Conservation (phyloP, 139 green algal species). For the Chlamydomonas sp. region DNA sequence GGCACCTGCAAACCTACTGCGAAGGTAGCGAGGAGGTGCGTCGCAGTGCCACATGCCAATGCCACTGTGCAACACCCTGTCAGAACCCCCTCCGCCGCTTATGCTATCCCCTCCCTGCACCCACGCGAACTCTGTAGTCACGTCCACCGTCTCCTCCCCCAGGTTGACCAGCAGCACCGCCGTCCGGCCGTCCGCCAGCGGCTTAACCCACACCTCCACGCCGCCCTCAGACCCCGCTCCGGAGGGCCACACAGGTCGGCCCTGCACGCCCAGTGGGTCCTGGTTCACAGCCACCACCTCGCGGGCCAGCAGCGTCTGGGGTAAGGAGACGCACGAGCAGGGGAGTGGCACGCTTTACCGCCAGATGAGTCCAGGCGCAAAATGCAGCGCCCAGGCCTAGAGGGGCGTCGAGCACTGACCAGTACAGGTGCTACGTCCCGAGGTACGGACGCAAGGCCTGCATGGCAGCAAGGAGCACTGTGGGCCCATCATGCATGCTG, state of each 20-base stretch:
- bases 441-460: too few species aligned
- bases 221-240: not conserved
- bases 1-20: too few species aligned
- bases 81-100: too few species aligned
- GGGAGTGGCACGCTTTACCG: not conserved
- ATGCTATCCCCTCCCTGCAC: not conserved
- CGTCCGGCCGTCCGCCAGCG: conserved; percentile 40
- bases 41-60: too few species aligned
- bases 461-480: too few species aligned
- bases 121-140: conserved; percentile 42
- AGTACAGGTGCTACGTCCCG: too few species aligned
- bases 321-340: not conserved
- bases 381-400: too few species aligned
- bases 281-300: conserved; percentile 59
- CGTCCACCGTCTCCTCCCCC: conserved; percentile 22
- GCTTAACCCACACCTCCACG: conserved; percentile 59
- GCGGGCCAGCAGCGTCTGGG: conserved; percentile 40
- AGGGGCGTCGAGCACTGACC: too few species aligned
- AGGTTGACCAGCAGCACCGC: conserved; percentile 61
- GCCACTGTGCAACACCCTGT: too few species aligned
- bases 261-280: conserved; percentile 55
- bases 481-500: too few species aligned
- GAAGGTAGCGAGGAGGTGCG: too few species aligned
- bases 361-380: not conserved
- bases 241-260: conserved; percentile 31